Evolutionary conservation across 176 grass and related monocot genomes (phyloP).

Genomic region (Dactylis glomerata): DNA sequence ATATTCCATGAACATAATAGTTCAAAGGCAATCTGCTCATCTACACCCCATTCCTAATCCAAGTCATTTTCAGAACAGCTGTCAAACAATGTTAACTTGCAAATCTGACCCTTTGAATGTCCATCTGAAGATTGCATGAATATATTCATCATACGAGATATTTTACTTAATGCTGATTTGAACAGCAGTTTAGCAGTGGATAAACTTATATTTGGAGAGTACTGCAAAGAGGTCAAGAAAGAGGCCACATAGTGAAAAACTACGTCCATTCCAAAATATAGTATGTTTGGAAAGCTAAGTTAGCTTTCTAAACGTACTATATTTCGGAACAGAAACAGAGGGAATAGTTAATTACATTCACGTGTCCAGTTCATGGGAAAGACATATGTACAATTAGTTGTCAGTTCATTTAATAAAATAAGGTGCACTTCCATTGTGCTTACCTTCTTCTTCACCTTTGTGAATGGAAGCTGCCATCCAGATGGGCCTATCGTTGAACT

Average conservation of each 20-base stretch:
- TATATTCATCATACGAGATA: neutral
- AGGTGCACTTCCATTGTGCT: conserved; percentile 10
- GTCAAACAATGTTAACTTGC: neutral
- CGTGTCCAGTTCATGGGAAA: conserved; percentile 6
- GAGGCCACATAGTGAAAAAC: neutral
- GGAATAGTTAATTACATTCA: neutral
- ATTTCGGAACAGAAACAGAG: too few species aligned
- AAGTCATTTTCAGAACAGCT: neutral
- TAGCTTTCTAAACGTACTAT: too few species aligned
- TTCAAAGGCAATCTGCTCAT: neutral
- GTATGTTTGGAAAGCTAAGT: too few species aligned
- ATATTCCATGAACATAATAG: neutral
- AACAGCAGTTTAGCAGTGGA: neutral
- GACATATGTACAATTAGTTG: neutral
- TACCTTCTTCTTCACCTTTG: conserved; percentile 83
- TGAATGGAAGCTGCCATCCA: conserved; percentile 93
- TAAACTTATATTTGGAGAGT: neutral
- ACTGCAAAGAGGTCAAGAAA: neutral
- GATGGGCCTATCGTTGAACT: conserved; percentile 54
- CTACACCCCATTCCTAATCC: neutral
- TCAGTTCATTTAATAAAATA: neutral
- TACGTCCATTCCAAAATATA: too few species aligned
- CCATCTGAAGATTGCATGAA: neutral
- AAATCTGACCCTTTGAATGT: neutral
- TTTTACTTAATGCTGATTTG: conserved; percentile 15